These are phyloP conservation scores for Sporisorium reilianum DNA, from an alignment of 1,284 basidiomycete genomes.

Conservation along the genomic window DNA sequence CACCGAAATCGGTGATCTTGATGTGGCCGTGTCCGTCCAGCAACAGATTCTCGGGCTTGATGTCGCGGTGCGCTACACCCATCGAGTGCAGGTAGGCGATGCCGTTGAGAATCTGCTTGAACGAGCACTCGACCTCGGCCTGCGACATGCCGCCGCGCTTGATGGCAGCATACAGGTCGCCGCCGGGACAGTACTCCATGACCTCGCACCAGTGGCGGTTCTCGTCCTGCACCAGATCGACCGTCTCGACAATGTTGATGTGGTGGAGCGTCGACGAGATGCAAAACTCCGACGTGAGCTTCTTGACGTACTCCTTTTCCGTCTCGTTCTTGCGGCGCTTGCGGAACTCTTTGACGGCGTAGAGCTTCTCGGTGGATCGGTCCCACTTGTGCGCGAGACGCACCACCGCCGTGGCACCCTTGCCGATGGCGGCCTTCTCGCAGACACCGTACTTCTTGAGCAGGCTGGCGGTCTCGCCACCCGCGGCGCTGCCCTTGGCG, in stretches of 20 bases:
- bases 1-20: constrained; percentile 99
- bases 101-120: constrained; percentile 93
- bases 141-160: constrained; percentile 96
- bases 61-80: constrained; percentile 96
- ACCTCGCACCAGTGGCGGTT: constrained; percentile 97
- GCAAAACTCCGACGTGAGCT: constrained; percentile 98
- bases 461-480: constrained; percentile 63
- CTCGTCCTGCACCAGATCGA: constrained; percentile 98
- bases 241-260: constrained; percentile 96
- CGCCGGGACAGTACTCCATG: constrained; percentile 96
- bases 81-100: constrained; percentile 91
- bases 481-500: constrained; percentile 56
- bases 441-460: constrained; percentile 95
- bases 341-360: constrained; percentile 99
- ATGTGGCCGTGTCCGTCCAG: constrained; percentile 92
- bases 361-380: constrained; percentile 94
- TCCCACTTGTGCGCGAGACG: constrained; percentile 99
- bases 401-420: constrained; percentile 96
- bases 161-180: constrained; percentile 96
- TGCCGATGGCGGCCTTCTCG: constrained; percentile 95
- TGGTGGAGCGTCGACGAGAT: constrained; percentile 98
- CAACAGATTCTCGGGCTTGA: constrained; percentile 97
- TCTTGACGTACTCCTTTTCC: constrained; percentile 99
- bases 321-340: constrained; percentile 98
- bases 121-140: constrained; percentile 94